phyloP scores from a whole-genome alignment of 2,329 filamentous ascomycete species.

The Colletotrichum truncatum region DNA sequence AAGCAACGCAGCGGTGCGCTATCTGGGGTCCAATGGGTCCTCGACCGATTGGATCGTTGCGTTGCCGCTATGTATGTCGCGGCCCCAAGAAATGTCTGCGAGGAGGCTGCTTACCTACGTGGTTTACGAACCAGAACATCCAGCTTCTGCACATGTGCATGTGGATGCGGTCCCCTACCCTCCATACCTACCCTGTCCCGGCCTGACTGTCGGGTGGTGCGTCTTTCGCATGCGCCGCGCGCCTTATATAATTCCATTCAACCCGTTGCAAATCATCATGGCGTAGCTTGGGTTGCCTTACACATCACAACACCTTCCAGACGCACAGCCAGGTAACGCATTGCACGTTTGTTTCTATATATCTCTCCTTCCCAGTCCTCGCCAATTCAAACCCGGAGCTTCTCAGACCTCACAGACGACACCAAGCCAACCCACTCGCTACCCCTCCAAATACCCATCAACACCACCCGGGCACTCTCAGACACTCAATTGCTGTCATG shows the following conservation, averaged over 20 bases:
- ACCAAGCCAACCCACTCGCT: background rate
- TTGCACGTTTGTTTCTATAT: background rate
- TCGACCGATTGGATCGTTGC: conserved; percentile 10
- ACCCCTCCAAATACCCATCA: background rate
- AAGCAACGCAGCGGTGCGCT: conserved; percentile 23
- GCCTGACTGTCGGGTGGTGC: background rate
- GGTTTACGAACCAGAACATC: conserved; percentile 16
- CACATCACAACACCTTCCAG: conserved; percentile 26
- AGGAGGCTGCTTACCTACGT: conserved; percentile 27
- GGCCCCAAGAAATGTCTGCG: conserved; percentile 6
- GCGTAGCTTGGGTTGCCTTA: conserved; percentile 23
- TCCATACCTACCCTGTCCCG: conserved; percentile 15
- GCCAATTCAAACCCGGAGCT: background rate
- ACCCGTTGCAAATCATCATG: conserved; percentile 24
- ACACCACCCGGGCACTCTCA: background rate
- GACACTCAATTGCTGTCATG: conserved; percentile 7
- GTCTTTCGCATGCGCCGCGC: conserved; percentile 11
- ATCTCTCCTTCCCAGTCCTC: conserved; percentile 2
- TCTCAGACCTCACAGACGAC: background rate
- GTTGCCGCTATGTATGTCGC: conserved; percentile 12
- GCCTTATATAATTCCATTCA: conserved; percentile 27
- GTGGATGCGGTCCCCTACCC: conserved; percentile 1
- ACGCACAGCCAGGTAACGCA: background rate
- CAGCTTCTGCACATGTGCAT: conserved; percentile 19
- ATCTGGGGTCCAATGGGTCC: conserved; percentile 15